Conservation (phyloP, 257 asterid genomes). For the Solanum etuberosum region DNA sequence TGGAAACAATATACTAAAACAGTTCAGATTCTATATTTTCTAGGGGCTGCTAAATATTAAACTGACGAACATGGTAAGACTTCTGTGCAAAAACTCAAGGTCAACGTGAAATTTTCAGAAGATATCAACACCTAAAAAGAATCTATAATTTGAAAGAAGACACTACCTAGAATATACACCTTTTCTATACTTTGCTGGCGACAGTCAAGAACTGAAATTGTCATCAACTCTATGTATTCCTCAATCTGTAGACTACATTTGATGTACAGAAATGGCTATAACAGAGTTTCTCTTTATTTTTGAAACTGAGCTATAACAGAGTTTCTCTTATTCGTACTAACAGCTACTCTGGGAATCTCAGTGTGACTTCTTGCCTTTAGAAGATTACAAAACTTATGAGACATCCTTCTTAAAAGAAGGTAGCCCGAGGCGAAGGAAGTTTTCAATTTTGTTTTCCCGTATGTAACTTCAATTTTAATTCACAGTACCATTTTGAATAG, state of each 20-base stretch:
- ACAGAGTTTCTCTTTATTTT: neutral
- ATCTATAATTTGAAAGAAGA: neutral
- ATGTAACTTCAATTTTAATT: neutral
- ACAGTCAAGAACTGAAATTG: neutral
- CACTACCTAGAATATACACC: neutral
- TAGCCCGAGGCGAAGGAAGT: neutral
- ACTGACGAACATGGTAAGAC: neutral
- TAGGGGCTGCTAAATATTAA: neutral
- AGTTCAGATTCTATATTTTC: neutral
- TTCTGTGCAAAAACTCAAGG: neutral
- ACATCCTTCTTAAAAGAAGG: neutral
- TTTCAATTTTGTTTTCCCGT: neutral
- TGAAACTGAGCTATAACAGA: neutral
- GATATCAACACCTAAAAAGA: neutral
- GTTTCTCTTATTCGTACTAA: neutral
- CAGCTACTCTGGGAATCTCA: neutral
- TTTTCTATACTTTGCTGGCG: neutral
- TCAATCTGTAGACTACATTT: neutral
- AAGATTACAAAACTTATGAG: neutral
- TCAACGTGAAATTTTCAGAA: neutral
- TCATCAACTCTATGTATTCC: neutral
- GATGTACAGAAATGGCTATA: neutral
- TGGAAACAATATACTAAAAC: neutral
- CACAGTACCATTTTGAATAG: neutral
- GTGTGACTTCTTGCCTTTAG: neutral